phyloP scores from a whole-genome alignment of 495 filamentous ascomycete genomes.

The Xylaria venustula region DNA sequence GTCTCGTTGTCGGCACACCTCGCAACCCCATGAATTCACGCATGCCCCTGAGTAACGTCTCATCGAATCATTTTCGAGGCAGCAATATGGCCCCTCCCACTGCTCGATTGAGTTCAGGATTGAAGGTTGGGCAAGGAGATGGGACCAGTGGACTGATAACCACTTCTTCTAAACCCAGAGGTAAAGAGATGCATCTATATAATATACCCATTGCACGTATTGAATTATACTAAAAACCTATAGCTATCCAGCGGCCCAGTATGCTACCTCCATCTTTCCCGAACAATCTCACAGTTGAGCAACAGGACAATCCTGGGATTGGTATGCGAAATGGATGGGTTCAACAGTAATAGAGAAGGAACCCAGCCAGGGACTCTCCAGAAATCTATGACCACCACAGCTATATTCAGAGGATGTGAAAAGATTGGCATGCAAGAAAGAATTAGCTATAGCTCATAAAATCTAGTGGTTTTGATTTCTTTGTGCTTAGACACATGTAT shows the following conservation, averaged over 20 bases:
- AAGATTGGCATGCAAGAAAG: background rate
- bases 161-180: constrained; percentile 20
- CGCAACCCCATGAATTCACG: constrained; percentile 11
- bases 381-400: too few relatives aligned
- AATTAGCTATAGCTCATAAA: background rate
- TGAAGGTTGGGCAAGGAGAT: constrained; percentile 21
- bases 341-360: background rate
- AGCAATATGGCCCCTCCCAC: constrained; percentile 13
- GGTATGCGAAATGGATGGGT: background rate
- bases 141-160: constrained; percentile 6
- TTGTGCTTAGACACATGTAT: background rate
- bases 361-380: too few relatives aligned
- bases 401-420: too few relatives aligned
- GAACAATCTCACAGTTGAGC: background rate
- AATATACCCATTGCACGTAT: background rate
- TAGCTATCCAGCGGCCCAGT: background rate
- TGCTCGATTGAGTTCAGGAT: constrained; percentile 26
- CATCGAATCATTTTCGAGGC: constrained; percentile 14
- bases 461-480: background rate
- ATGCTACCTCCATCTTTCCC: background rate
- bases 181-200: background rate
- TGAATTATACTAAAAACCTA: background rate
- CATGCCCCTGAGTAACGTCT: background rate
- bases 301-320: background rate
- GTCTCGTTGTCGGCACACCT: constrained; percentile 26